Evolutionary conservation across 2,329 filamentous ascomycete genomes (phyloP).

Genomic region (Microdochium bolleyi): DNA sequence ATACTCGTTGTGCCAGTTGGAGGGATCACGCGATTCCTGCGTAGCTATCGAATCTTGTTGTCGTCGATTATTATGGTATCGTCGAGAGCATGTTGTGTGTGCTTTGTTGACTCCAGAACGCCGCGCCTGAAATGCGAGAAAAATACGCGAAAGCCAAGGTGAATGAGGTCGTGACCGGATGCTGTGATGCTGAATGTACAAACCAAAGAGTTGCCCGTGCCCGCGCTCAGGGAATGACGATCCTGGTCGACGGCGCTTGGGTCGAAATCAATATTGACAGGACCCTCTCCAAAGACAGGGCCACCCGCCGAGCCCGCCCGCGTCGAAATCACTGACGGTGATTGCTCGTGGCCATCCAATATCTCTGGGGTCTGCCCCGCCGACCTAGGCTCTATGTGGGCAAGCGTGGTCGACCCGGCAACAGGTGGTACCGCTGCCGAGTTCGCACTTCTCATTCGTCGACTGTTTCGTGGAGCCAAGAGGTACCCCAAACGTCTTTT

Average conservation of each 20-base stretch:
- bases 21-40: too few relatives aligned
- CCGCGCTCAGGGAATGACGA: background rate
- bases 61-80: background rate
- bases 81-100: background rate
- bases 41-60: too few relatives aligned
- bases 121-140: background rate
- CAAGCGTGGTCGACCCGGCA: slow-evolving; percentile 1
- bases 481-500: background rate
- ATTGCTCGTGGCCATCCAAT: background rate
- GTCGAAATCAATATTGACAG: background rate
- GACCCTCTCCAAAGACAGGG: background rate
- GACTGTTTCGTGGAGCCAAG: background rate
- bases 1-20: background rate
- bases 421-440: background rate
- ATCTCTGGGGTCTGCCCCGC: background rate
- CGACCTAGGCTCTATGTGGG: background rate
- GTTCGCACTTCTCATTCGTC: background rate
- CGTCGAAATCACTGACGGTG: background rate
- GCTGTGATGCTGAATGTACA: background rate
- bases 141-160: background rate
- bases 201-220: background rate
- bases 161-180: background rate
- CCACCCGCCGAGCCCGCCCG: background rate
- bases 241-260: background rate
- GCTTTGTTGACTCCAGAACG: background rate